A percentile compares a stretch with the other conserved stretches of the same genome.
Evolutionary conservation across 345 rosid genomes (phyloP).

Genomic region (Populus deltoides): DNA sequence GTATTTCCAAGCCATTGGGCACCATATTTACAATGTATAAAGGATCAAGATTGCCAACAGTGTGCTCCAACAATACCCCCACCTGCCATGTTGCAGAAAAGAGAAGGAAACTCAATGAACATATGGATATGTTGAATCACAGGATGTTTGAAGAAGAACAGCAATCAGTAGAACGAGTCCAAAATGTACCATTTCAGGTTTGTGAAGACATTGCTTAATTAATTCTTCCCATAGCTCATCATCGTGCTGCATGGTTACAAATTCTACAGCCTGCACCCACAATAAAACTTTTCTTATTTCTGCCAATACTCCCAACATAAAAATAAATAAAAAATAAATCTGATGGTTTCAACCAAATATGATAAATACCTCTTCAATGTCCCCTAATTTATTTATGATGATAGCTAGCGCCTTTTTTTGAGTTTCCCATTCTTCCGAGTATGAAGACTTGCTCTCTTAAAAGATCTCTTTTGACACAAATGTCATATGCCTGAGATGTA

Average conservation of each 20-base stretch:
- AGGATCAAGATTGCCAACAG: constrained; percentile 98
- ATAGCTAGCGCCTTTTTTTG: constrained; percentile 83
- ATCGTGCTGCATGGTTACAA: constrained; percentile 92
- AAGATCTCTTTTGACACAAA: constrained; percentile 74
- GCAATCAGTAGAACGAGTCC: background rate
- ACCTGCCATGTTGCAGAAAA: constrained; percentile 55
- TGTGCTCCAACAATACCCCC: constrained; percentile 92
- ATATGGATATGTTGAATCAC: background rate
- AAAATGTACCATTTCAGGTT: constrained; percentile 89
- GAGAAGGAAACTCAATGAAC: background rate
- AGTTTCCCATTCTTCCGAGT: constrained; percentile 97
- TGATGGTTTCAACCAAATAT: constrained; percentile 6
- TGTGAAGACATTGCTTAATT: constrained; percentile 86
- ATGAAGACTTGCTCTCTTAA: constrained; percentile 92
- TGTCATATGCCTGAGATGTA: constrained; percentile 75
- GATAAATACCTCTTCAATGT: constrained; percentile 81
- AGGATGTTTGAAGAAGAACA: background rate
- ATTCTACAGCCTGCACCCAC: constrained; percentile 89
- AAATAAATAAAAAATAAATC: constrained; percentile 11
- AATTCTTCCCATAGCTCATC: constrained; percentile 99
- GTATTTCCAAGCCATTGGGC: constrained; percentile 97
- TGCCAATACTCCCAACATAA: constrained; percentile 10
- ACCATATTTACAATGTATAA: constrained; percentile 93
- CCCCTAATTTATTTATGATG: constrained; percentile 86
- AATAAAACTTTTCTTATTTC: constrained; percentile 11